phyloP scores from a whole-genome alignment of 257 asterid genomes.

The Capsicum baccatum region DNA sequence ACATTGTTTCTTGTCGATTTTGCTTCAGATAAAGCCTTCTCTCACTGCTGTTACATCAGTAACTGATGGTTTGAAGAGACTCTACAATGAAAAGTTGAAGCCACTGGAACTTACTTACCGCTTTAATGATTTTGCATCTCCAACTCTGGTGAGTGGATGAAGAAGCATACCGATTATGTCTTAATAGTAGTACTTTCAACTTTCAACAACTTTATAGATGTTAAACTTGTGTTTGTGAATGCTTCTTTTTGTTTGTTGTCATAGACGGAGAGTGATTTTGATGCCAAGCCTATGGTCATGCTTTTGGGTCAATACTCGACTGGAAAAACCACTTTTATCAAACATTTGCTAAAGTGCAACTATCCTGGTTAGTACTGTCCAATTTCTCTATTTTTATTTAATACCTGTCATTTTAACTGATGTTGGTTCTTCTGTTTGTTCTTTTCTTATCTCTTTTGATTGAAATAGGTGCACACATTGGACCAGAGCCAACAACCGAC shows the following conservation, averaged over 20 bases:
- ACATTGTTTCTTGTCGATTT: background rate
- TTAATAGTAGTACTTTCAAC: background rate
- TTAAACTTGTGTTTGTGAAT: background rate
- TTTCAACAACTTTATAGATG: background rate
- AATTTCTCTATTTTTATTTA: constrained; percentile 1
- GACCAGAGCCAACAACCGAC: constrained; percentile 99
- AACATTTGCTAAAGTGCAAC: constrained; percentile 74
- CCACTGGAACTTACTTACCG: constrained; percentile 85
- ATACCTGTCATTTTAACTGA: constrained; percentile 26
- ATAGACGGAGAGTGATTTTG: constrained; percentile 87
- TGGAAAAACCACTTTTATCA: constrained; percentile 93
- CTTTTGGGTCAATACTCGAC: constrained; percentile 99
- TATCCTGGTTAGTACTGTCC: constrained; percentile 72
- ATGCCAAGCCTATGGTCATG: constrained; percentile 98
- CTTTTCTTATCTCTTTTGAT: constrained; percentile 25
- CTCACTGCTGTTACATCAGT: constrained; percentile 76
- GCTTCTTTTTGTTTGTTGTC: constrained; percentile 22
- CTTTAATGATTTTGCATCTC: constrained; percentile 82
- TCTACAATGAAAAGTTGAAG: constrained; percentile 83
- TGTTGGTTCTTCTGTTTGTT: background rate
- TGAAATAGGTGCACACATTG: constrained; percentile 89
- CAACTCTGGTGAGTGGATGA: constrained; percentile 69
- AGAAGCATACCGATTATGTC: background rate
- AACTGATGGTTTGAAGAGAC: constrained; percentile 77
- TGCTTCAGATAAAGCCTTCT: constrained; percentile 56